Conservation (phyloP, 2,329 filamentous ascomycete species). For the Aspergillus transmontanensis region DNA sequence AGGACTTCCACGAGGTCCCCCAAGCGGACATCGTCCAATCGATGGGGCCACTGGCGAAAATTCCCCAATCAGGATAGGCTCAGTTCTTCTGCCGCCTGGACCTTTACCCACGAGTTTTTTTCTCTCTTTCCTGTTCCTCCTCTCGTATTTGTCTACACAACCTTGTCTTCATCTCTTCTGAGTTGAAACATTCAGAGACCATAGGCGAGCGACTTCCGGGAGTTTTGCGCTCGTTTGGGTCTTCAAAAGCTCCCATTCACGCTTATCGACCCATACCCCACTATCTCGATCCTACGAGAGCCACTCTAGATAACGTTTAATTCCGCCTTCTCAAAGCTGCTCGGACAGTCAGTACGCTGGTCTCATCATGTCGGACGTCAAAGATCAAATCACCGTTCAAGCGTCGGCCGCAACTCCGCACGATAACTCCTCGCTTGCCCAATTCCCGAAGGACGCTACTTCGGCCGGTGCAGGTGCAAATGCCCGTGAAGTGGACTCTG, state of each 20-base stretch:
- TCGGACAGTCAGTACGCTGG: neutral
- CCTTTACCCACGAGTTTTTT: conserved; percentile 8
- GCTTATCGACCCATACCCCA: conserved; percentile 6
- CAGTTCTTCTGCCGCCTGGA: conserved; percentile 3
- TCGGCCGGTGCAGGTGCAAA: conserved; percentile 19
- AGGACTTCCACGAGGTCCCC: neutral
- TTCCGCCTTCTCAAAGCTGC: neutral
- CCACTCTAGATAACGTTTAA: neutral
- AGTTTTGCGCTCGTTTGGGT: conserved; percentile 58
- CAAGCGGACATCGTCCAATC: neutral
- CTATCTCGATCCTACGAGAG: neutral
- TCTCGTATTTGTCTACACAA: conserved; percentile 9
- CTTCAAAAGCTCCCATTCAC: conserved; percentile 50
- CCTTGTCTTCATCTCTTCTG: conserved; percentile 2
- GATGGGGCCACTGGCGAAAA: conserved; percentile 8
- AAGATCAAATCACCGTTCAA: conserved; percentile 28
- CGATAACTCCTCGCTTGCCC: conserved; percentile 9
- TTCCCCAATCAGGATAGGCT: conserved; percentile 13
- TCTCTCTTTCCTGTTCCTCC: conserved; percentile 12
- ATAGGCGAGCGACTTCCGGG: conserved; percentile 56
- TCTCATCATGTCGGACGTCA: conserved; percentile 30
- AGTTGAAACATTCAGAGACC: conserved; percentile 16
- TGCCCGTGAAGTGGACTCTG: conserved; percentile 18
- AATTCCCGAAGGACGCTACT: conserved; percentile 22
- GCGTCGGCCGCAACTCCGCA: conserved; percentile 16